Evolutionary conservation across 495 filamentous ascomycete genomes (phyloP).

Genomic region (Hypoxylon rickii): DNA sequence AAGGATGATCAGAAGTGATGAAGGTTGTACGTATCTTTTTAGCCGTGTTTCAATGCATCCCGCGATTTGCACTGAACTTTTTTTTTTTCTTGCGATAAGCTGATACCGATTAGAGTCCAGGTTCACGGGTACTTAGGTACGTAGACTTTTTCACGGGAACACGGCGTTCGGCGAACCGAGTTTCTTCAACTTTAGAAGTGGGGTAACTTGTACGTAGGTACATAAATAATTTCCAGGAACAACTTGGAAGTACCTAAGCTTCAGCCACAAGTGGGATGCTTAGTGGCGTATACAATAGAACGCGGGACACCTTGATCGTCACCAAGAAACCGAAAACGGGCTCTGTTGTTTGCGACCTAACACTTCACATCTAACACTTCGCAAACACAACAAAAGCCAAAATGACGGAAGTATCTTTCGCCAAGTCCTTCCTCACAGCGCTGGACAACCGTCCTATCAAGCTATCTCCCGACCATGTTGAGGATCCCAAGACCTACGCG

Average conservation of each 20-base stretch:
- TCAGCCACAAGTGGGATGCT: constrained; percentile 39
- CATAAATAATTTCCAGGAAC: too few species aligned
- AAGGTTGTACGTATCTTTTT: too few species aligned
- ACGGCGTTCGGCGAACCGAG: too few species aligned
- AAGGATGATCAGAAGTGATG: background rate
- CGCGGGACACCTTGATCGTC: constrained; percentile 27
- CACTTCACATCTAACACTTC: constrained; percentile 1
- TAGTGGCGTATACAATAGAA: constrained; percentile 22
- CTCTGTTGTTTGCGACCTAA: constrained; percentile 8
- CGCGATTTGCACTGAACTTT: background rate
- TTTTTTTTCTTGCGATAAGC: constrained; percentile 38
- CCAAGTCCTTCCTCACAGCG: constrained; percentile 77
- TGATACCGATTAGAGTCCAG: constrained; percentile 29
- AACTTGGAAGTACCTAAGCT: constrained; percentile 13
- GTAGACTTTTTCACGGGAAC: too few species aligned
- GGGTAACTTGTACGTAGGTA: constrained; percentile 3
- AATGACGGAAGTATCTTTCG: constrained; percentile 87
- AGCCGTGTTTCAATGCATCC: constrained; percentile 2
- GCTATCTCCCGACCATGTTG: constrained; percentile 81
- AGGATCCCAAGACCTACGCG: constrained; percentile 75
- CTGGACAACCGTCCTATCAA: constrained; percentile 78
- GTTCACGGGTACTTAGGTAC: too few species aligned
- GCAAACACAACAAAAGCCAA: constrained; percentile 22
- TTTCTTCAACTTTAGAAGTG: too few species aligned
- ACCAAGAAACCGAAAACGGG: constrained; percentile 10